These are phyloP conservation scores for Yarrowia sp. DNA, from an alignment of 805 yeast species.

Conservation along the genomic window DNA sequence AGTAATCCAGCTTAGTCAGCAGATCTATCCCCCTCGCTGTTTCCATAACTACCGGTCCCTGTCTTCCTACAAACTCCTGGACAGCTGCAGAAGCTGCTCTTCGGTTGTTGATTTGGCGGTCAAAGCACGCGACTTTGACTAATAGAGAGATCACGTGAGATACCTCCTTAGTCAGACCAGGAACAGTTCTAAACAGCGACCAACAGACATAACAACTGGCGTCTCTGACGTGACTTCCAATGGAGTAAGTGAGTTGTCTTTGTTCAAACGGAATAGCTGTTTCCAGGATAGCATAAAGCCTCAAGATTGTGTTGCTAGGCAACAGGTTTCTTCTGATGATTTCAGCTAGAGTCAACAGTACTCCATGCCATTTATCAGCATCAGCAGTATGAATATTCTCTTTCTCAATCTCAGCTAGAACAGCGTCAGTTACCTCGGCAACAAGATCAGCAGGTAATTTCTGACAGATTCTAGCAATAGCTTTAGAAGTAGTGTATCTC, in stretches of 20 bases:
- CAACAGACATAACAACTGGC: conserved; percentile 83
- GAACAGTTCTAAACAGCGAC: conserved; percentile 58
- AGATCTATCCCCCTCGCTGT: conserved; percentile 43
- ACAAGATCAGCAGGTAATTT: conserved; percentile 36
- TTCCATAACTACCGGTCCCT: conserved; percentile 44
- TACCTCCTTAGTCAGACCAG: conserved; percentile 29
- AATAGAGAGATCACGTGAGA: conserved; percentile 41
- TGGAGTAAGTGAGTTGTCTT: conserved; percentile 47
- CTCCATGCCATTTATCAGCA: conserved; percentile 52
- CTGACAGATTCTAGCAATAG: conserved; percentile 51
- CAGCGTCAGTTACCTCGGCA: conserved; percentile 37
- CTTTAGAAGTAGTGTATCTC: conserved; percentile 66
- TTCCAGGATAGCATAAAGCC: conserved; percentile 42
- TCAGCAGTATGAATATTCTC: conserved; percentile 27
- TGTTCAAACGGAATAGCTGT: conserved; percentile 58
- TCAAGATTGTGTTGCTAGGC: conserved; percentile 19
- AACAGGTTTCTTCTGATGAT: conserved; percentile 37
- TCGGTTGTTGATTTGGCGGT: conserved; percentile 68
- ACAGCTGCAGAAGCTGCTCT: conserved; percentile 83
- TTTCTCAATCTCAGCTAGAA: conserved; percentile 35
- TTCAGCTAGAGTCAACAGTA: conserved; percentile 57
- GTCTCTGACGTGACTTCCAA: conserved; percentile 75
- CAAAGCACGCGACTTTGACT: conserved; percentile 59
- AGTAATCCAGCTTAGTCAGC: conserved; percentile 59
- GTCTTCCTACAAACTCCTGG: conserved; percentile 82